Base-by-base conservation (phyloP, 148 eudicot species). In the Persicaria tinctoria region DNA sequence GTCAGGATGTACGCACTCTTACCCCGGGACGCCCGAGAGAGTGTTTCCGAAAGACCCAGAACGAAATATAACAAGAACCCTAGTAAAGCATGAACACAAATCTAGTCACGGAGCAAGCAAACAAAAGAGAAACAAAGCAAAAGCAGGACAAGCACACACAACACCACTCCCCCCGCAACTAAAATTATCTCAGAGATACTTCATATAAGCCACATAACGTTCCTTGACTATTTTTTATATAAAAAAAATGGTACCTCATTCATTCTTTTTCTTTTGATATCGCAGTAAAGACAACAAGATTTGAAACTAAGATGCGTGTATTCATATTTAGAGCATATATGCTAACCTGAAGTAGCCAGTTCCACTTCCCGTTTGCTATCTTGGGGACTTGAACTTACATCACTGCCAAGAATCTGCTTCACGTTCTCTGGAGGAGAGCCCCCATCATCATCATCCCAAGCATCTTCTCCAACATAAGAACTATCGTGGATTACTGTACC, bases 381-480 rank as follows among this genome's bases (percentile, higher is more conserved):
- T 70, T 86, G 83, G 55, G 76, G 53, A 66, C 77, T 84, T 80
- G 91, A 82, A 41, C 55, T 84, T 55, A 51, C 66, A 82, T 87
- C 89, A 50, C 72, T 74, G 46, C 82, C 84, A 56, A 89, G 86
- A 47, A 86, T 75, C 54, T 82, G 85, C 74, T 85, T 84, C 17
- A 81, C 76, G 69, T 76, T 84, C 50, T 86, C 78, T 56, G 82
- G 76, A 53, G 89, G 74, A 56, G 70, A 77, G 46, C 84, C 87
- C 73, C 50, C 46, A 68, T 90, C 92, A 78, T 92, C 91, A 78
- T 93, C 91, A 55, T 89, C 89, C 98, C 98, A 93, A 68, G 98
- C 98, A 88, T 86, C 89, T 82, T 91, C 98, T 49, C 98, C 98
- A 84, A 89, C 83, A 82, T 86, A 93, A 55, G 93, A 87, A 81